A percentile compares a stretch with the other conserved stretches of the same genome.
Evolutionary conservation across 2,329 filamentous ascomycete genomes (phyloP).

Genomic region (Pseudohalonectria lignicola): DNA sequence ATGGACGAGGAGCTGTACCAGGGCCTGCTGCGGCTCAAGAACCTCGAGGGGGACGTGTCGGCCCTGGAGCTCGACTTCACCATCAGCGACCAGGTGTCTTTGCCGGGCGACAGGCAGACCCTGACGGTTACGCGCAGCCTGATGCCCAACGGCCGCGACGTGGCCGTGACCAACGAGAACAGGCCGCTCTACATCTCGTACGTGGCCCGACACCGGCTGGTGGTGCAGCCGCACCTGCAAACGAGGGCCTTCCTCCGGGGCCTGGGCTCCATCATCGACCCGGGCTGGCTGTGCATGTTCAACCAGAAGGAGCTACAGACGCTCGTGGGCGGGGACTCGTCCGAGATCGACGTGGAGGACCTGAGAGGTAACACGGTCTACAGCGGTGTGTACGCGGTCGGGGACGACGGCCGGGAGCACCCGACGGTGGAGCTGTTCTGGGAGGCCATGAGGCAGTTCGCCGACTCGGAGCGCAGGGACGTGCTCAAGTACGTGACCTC

Average conservation of each 20-base stretch:
- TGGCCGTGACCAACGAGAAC: slow-evolving; percentile 81
- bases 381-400: slow-evolving; percentile 77
- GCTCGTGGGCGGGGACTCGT: slow-evolving; percentile 78
- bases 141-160: slow-evolving; percentile 64
- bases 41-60: slow-evolving; percentile 69
- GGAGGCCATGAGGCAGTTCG: slow-evolving; percentile 70
- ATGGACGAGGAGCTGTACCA: slow-evolving; percentile 86
- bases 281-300: slow-evolving; percentile 95
- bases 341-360: slow-evolving; percentile 79
- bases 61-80: slow-evolving; percentile 83
- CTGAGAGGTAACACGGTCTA: slow-evolving; percentile 76
- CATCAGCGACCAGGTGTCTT: slow-evolving; percentile 58
- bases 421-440: slow-evolving; percentile 81
- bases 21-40: slow-evolving; percentile 73
- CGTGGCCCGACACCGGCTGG: slow-evolving; percentile 77
- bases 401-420: slow-evolving; percentile 82
- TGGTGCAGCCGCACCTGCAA: slow-evolving; percentile 68
- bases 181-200: slow-evolving; percentile 89
- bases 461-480: slow-evolving; percentile 67
- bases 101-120: slow-evolving; percentile 27
- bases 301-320: slow-evolving; percentile 93
- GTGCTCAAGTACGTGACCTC: slow-evolving; percentile 94
- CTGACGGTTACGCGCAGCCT: slow-evolving; percentile 63
- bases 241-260: slow-evolving; percentile 82
- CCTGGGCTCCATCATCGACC: slow-evolving; percentile 77